Percentiles rank a stretch among this genome's conserved stretches.
Conservation (phyloP, 768 basidiomycete species). For the Lactifluus piperatus region DNA sequence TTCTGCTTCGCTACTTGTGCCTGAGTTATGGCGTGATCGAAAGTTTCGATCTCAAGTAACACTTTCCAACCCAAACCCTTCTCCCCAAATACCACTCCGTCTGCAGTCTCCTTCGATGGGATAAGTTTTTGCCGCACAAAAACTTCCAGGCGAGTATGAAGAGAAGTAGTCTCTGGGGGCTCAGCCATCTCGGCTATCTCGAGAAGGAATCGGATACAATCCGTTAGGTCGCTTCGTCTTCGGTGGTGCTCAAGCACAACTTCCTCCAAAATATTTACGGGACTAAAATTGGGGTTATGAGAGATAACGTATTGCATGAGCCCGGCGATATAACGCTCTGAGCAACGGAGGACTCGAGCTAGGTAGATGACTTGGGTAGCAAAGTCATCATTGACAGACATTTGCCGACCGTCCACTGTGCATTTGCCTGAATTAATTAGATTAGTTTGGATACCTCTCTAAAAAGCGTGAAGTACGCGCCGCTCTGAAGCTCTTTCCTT, state of each 20-base stretch:
- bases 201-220: slow-evolving; percentile 61
- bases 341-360: slow-evolving; percentile 71
- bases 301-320: slow-evolving; percentile 58
- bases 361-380: slow-evolving; percentile 69
- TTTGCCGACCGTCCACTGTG: slow-evolving; percentile 51
- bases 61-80: slow-evolving; percentile 45
- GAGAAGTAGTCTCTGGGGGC: slow-evolving; percentile 34
- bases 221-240: slow-evolving; percentile 59
- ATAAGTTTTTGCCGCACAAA: slow-evolving; percentile 53
- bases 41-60: slow-evolving; percentile 53
- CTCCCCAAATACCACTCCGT: slow-evolving; percentile 24
- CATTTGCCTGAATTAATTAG: slow-evolving; percentile 49
- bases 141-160: slow-evolving; percentile 42
- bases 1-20: slow-evolving; percentile 52
- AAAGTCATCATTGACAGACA: slow-evolving; percentile 73
- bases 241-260: slow-evolving; percentile 61
- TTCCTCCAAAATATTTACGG: slow-evolving; percentile 51
- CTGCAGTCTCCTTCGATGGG: slow-evolving; percentile 27
- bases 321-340: slow-evolving; percentile 70
- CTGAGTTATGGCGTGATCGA: slow-evolving; percentile 44
- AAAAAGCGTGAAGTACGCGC: slow-evolving; percentile 28
- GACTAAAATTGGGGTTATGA: slow-evolving; percentile 53
- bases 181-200: slow-evolving; percentile 49
- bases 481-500: slow-evolving; percentile 61
- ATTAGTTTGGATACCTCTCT: background rate